Evolutionary conservation across 192 early-diverging fungal species (phyloP), one percentile per base, ranked within the genome.

Genomic region (Gamsiella multidivaricata): DNA sequence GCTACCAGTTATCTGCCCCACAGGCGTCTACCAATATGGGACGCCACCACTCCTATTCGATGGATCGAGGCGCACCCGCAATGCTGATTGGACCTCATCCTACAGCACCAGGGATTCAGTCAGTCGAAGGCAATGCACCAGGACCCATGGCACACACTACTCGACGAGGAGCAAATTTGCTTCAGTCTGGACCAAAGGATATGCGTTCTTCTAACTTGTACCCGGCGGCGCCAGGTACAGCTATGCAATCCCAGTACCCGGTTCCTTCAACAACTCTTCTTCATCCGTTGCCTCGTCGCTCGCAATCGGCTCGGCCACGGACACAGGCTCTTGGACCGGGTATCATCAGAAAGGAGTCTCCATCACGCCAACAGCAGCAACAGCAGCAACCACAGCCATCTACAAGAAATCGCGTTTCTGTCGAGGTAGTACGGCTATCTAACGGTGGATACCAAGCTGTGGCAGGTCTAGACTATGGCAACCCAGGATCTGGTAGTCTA

Each of bases 191-290:
- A 25, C 28, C 45, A 2, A 28, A 29, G 51, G 49, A 54, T 3
- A 17, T 59, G 18, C 18, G 41, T 36, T 28, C 50, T 28, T 7
- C 9, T 10, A 46, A 46, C 45, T 18, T n/a, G n/a, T n/a, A n/a
- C n/a, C 9, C n/a, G 17, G 45, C 17, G n/a, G 45, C 17, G 45
- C 45, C 23, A 31, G 68, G 68, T 0, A 26, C 57, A 3, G 32
- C 51, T 0, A 28, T 49, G 20, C 62, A 45, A 4, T 63, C 62
- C 6, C 70, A 56, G 17, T 74, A 65, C 56, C 62, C 70, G 17
- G 65, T 74, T 23, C 70, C 70, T 23, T 26, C 70, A 0, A 65
- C 70, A 33, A 65, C 70, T 6, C 29, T 74, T 1, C 33, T 74
- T 4, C 70, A 74, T 17, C 62, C 61, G 1, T 9, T 56, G 26